These are phyloP conservation scores for Pleurozium schreberi DNA, from an alignment of 225 moss, liverwort and hornwort genomes.

Conservation along the genomic window DNA sequence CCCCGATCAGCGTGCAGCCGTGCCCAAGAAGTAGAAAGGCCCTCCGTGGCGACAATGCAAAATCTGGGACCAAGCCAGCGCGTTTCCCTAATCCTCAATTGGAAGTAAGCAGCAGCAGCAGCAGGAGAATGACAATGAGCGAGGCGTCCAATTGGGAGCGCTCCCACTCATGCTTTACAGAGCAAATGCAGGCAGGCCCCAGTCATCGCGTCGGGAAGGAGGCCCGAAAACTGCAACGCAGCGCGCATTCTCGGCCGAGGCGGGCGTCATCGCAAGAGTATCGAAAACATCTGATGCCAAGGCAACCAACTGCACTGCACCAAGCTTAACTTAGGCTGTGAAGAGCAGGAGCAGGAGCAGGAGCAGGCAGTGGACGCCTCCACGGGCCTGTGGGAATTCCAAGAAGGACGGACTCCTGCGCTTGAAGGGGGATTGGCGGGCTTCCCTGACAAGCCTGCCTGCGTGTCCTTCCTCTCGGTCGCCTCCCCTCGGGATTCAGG, in stretches of 20 bases:
- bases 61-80: not conserved
- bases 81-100: not conserved
- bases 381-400: not conserved
- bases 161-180: not conserved
- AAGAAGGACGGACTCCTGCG: not conserved
- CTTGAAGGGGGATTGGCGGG: not conserved
- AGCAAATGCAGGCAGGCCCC: not conserved
- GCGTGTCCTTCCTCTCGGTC: not conserved
- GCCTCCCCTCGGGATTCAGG: not conserved
- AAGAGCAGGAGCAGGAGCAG: not conserved
- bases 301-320: too few relatives aligned
- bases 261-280: not conserved
- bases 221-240: not conserved
- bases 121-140: not conserved
- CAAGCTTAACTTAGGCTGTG: too few relatives aligned
- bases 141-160: not conserved
- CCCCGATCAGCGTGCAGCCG: not conserved
- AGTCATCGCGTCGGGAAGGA: too few relatives aligned
- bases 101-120: not conserved
- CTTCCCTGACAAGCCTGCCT: not conserved
- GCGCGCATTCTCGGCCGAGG: not conserved
- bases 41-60: not conserved
- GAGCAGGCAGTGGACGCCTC: not conserved
- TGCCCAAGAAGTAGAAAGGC: not conserved
- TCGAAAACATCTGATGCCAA: not conserved